Conservation (phyloP, 1,284 basidiomycete genomes). For the Pseudozyma pruni region DNA sequence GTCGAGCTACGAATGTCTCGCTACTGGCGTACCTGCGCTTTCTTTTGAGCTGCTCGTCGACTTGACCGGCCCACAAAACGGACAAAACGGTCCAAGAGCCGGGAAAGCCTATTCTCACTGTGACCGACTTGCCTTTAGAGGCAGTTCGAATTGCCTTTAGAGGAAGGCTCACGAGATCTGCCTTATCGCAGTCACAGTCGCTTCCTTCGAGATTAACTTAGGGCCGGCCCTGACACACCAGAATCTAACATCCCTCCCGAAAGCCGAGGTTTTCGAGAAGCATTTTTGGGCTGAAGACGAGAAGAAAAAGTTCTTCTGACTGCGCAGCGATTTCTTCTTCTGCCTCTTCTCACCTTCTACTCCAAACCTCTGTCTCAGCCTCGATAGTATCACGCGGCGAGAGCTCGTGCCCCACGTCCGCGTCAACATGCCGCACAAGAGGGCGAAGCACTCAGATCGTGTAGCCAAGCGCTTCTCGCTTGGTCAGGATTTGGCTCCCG, state of each 20-base stretch:
- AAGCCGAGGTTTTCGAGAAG: not conserved
- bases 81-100: conserved; percentile 14
- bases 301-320: conserved; percentile 1
- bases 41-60: not conserved
- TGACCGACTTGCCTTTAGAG: conserved; percentile 37
- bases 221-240: no score
- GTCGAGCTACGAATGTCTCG: no score
- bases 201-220: not conserved
- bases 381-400: not conserved
- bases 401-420: not conserved
- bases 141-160: conserved; percentile 48
- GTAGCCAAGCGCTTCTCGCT: conserved; percentile 45
- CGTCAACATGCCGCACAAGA: conserved; percentile 59
- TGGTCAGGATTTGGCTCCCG: conserved; percentile 49
- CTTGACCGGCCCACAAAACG: conserved; percentile 17
- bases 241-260: not conserved
- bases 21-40: no score
- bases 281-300: conserved; percentile 2
- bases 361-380: conserved; percentile 19
- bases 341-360: conserved; percentile 4
- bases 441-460: conserved; percentile 55
- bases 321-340: not conserved
- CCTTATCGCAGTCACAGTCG: conserved; percentile 24
- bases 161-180: conserved; percentile 33
- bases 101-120: not conserved